A percentile compares a stretch with the other conserved stretches of the same genome.
Evolutionary conservation across 305 asterid species (phyloP).

Genomic region (Fraxinus sp.): DNA sequence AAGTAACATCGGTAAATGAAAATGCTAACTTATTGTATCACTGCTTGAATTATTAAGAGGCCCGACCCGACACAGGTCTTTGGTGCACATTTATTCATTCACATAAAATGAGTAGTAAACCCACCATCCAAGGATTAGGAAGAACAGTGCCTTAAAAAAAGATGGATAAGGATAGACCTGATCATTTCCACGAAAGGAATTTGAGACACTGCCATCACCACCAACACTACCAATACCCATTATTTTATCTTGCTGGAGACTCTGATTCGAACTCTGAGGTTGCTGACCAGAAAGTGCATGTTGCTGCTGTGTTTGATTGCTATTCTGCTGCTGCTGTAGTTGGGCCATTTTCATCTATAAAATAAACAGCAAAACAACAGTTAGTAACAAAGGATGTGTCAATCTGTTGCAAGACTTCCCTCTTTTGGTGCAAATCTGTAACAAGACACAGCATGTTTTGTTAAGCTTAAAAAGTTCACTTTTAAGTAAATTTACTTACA

Average conservation of each 20-base stretch:
- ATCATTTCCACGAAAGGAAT: constrained; percentile 49
- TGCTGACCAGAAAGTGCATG: constrained; percentile 48
- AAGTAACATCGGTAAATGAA: background rate
- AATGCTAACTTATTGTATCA: background rate
- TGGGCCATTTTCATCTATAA: constrained; percentile 63
- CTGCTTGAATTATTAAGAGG: background rate
- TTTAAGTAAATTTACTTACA: background rate
- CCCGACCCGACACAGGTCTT: background rate
- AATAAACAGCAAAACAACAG: constrained; percentile 22
- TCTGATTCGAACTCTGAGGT: constrained; percentile 50
- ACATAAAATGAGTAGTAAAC: background rate
- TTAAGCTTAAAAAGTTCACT: background rate
- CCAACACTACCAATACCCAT: constrained; percentile 30
- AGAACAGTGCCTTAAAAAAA: background rate
- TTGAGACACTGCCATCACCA: constrained; percentile 46
- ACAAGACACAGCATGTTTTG: background rate
- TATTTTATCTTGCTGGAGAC: constrained; percentile 48
- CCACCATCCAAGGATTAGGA: background rate
- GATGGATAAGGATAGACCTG: constrained; percentile 41
- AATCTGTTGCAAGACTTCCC: background rate
- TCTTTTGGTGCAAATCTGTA: background rate
- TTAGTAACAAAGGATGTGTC: background rate
- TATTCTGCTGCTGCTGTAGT: constrained; percentile 53
- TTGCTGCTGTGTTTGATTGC: constrained; percentile 52
- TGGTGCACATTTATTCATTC: background rate